phyloP scores from a whole-genome alignment of 176 grass and related monocot genomes.

The Ananas comosus region DNA sequence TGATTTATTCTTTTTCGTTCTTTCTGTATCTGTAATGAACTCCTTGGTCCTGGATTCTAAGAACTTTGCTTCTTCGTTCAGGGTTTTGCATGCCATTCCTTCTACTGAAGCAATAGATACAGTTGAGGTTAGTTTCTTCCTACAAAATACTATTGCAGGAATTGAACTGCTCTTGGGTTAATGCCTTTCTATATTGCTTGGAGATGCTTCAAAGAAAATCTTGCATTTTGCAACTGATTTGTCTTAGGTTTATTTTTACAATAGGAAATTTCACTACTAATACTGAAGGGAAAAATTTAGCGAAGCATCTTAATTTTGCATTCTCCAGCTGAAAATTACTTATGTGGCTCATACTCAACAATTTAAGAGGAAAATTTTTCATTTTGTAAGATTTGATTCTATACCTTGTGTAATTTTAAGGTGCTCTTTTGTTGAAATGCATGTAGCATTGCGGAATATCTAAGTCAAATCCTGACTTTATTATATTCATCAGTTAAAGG shows the following conservation, averaged over 20 bases:
- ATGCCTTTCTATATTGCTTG: neutral
- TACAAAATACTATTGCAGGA: constrained; percentile 7
- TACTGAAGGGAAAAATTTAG: too few relatives aligned
- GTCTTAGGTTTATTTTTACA: too few relatives aligned
- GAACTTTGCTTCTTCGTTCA: constrained; percentile 20
- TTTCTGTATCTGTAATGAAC: constrained; percentile 2
- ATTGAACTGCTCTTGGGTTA: neutral
- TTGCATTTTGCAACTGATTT: neutral
- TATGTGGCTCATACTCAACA: too few relatives aligned
- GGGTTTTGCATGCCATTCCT: constrained; percentile 81
- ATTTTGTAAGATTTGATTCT: too few relatives aligned
- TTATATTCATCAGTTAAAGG: neutral
- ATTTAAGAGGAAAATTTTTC: too few relatives aligned
- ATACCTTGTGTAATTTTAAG: too few relatives aligned
- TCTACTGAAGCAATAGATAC: constrained; percentile 75
- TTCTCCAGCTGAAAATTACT: too few relatives aligned
- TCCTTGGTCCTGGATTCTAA: neutral
- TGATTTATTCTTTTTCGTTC: neutral
- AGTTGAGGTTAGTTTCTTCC: constrained; percentile 59
- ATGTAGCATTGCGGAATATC: too few relatives aligned
- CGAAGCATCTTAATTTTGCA: too few relatives aligned
- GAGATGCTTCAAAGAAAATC: neutral
- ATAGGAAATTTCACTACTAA: too few relatives aligned
- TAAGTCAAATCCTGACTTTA: too few relatives aligned
- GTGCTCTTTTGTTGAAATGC: too few relatives aligned